Conservation (phyloP, 495 filamentous ascomycete species). For the Tuber microsphaerosporum region DNA sequence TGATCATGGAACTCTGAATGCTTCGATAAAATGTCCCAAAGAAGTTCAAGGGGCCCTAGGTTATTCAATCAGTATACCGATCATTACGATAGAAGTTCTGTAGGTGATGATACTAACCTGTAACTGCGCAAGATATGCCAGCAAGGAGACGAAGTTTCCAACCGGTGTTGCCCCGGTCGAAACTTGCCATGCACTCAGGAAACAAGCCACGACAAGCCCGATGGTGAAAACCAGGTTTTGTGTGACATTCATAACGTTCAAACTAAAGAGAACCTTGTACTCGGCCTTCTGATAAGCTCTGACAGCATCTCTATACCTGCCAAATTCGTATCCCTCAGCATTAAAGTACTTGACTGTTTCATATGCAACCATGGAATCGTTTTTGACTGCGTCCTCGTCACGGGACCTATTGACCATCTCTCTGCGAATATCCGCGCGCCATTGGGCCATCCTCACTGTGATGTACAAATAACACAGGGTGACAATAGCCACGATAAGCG, state of each 20-base stretch:
- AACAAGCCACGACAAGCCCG: constrained; percentile 73
- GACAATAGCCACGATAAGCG: constrained; percentile 80
- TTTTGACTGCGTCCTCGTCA: constrained; percentile 95
- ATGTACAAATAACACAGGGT: constrained; percentile 96
- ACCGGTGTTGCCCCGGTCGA: constrained; percentile 62
- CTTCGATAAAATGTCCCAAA: constrained; percentile 97
- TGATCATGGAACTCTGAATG: constrained; percentile 94
- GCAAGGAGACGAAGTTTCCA: constrained; percentile 69
- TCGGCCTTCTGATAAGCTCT: constrained; percentile 76
- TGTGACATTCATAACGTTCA: constrained; percentile 87
- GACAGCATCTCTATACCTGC: constrained; percentile 73
- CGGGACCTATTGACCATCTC: constrained; percentile 90
- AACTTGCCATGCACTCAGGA: constrained; percentile 84
- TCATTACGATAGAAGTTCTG: not conserved
- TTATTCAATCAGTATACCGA: not conserved
- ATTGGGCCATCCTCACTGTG: constrained; percentile 91
- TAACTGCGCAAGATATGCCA: constrained; percentile 87
- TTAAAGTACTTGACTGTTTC: constrained; percentile 99
- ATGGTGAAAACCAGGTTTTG: constrained; percentile 92
- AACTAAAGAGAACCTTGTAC: constrained; percentile 76
- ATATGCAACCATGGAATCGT: constrained; percentile 95
- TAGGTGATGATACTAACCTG: constrained; percentile 13
- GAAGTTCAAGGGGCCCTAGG: constrained; percentile 84
- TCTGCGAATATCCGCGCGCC: constrained; percentile 78
- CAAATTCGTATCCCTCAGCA: constrained; percentile 87